phyloP scores from a whole-genome alignment of 2,329 filamentous ascomycete species.

The Colletotrichum liaoningense region DNA sequence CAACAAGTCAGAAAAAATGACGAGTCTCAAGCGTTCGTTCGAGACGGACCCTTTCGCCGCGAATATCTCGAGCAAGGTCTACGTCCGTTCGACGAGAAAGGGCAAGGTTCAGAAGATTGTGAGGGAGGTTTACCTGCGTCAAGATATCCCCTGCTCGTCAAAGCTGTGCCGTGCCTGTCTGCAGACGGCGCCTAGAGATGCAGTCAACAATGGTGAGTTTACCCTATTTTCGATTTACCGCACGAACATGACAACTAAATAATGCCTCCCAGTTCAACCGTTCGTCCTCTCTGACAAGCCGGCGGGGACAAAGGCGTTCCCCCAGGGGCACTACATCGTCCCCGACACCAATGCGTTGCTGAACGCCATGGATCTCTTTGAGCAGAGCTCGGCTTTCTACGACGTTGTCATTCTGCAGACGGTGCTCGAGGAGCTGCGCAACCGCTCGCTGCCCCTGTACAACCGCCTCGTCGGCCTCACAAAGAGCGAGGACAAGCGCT shows the following conservation, averaged over 20 bases:
- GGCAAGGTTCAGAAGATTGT: conserved; percentile 99
- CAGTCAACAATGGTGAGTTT: conserved; percentile 76
- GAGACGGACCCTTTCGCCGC: conserved; percentile 66
- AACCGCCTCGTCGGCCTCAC: conserved; percentile 91
- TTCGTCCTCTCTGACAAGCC: conserved; percentile 92
- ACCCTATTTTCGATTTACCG: background rate
- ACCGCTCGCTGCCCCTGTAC: conserved; percentile 92
- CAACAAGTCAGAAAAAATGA: conserved; percentile 58
- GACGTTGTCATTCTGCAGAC: conserved; percentile 98
- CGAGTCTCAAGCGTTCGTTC: conserved; percentile 71
- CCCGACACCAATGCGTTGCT: conserved; percentile 97
- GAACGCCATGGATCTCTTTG: conserved; percentile 96
- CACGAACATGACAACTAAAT: background rate
- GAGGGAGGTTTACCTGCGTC: conserved; percentile 92
- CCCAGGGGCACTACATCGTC: conserved; percentile 91
- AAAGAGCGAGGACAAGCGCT: conserved; percentile 95
- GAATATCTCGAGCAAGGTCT: conserved; percentile 94
- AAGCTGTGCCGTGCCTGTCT: conserved; percentile 85
- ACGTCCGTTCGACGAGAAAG: conserved; percentile 92
- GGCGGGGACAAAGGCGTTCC: conserved; percentile 83
- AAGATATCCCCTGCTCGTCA: conserved; percentile 97
- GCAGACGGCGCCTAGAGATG: conserved; percentile 80
- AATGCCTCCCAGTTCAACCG: conserved; percentile 68
- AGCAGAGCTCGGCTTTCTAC: conserved; percentile 90
- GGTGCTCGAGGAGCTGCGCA: conserved; percentile 94